phyloP scores from a whole-genome alignment of 768 basidiomycete species.

The Tricholoma sp. region DNA sequence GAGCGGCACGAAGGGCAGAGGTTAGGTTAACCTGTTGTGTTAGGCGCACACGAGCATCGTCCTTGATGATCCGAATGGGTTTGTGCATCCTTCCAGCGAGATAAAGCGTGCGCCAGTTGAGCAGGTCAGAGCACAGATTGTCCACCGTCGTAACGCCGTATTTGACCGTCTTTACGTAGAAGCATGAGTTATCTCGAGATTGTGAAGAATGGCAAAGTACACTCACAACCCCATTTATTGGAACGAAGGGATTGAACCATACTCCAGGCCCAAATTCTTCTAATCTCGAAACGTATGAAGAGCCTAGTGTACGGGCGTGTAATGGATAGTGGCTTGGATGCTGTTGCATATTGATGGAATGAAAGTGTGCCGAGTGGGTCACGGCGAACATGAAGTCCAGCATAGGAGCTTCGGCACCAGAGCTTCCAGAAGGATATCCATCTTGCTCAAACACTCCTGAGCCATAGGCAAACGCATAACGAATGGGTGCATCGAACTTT shows the following conservation, averaged over 20 bases:
- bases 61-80: constrained; percentile 87
- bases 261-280: constrained; percentile 79
- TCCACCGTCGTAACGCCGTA: constrained; percentile 95
- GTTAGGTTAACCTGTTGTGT: constrained; percentile 93
- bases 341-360: constrained; percentile 92
- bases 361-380: constrained; percentile 89
- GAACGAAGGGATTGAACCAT: constrained; percentile 94
- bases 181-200: background rate
- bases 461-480: constrained; percentile 97
- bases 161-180: constrained; percentile 69
- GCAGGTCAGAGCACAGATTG: constrained; percentile 80
- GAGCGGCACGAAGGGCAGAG: constrained; percentile 84
- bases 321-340: constrained; percentile 88
- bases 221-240: constrained; percentile 80
- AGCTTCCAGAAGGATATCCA: constrained; percentile 44
- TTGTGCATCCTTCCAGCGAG: constrained; percentile 97
- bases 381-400: constrained; percentile 97
- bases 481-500: constrained; percentile 83
- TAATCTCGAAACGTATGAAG: constrained; percentile 71
- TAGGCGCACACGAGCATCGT: constrained; percentile 86
- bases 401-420: constrained; percentile 51
- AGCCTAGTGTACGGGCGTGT: constrained; percentile 80
- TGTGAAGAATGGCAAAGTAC: constrained; percentile 4
- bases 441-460: constrained; percentile 94
- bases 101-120: constrained; percentile 92